phyloP scores from a whole-genome alignment of 1,284 basidiomycete species.

The Phylloporus sp. region DNA sequence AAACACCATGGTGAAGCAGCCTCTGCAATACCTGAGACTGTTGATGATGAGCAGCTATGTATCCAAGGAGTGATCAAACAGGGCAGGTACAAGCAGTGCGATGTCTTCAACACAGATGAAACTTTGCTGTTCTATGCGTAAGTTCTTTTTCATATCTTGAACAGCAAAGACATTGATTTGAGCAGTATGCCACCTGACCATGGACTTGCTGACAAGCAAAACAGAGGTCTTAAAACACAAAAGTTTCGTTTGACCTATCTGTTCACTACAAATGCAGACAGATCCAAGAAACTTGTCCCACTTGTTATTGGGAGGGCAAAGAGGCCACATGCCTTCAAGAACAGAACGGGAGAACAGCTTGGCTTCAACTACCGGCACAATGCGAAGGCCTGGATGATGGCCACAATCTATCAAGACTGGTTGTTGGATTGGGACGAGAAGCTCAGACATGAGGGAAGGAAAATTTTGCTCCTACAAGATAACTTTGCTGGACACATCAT shows the following conservation, averaged over 20 bases:
- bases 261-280: slow-evolving; percentile 32
- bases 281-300: slow-evolving; percentile 24
- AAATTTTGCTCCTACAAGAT: slow-evolving; percentile 15
- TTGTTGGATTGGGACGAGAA: slow-evolving; percentile 10
- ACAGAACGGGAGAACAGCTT: slow-evolving; percentile 18
- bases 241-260: slow-evolving; percentile 7
- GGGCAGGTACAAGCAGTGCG: not conserved
- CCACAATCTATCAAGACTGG: slow-evolving; percentile 25
- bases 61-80: slow-evolving; percentile 7
- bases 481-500: slow-evolving; percentile 10
- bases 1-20: slow-evolving; percentile 19
- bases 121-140: slow-evolving; percentile 13
- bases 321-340: slow-evolving; percentile 28
- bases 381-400: slow-evolving; percentile 39
- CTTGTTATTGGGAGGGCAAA: slow-evolving; percentile 37
- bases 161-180: too few relatives aligned
- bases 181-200: slow-evolving; percentile 15
- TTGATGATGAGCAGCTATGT: slow-evolving; percentile 1
- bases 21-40: not conserved
- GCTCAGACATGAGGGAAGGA: not conserved
- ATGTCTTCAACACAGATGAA: slow-evolving; percentile 22
- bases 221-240: not conserved
- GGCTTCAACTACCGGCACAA: slow-evolving; percentile 31
- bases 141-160: not conserved
- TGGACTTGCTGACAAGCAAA: slow-evolving; percentile 11